Evolutionary conservation across 106 monocot species (phyloP).

Genomic region (Vanilla planifolia): DNA sequence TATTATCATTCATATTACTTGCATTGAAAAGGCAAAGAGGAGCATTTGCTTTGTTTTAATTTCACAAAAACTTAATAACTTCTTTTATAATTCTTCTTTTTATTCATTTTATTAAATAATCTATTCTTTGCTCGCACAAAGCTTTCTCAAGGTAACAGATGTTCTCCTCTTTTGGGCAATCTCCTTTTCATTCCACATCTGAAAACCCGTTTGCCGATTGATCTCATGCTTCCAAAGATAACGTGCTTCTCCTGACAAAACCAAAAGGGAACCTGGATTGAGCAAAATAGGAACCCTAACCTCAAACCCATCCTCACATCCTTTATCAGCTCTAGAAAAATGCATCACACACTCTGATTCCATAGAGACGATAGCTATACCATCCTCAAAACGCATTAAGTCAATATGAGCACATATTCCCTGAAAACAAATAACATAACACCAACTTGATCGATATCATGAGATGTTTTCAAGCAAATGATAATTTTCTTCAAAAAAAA

Average conservation of each 20-base stretch:
- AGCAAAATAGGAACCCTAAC: slow-evolving; percentile 57
- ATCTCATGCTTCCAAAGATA: slow-evolving; percentile 96
- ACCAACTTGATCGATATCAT: no score
- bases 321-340: slow-evolving; percentile 33
- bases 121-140: no score
- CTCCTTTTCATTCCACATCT: slow-evolving; percentile 71
- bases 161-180: slow-evolving; percentile 74
- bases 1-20: no score
- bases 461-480: no score
- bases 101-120: no score
- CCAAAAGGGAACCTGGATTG: slow-evolving; percentile 65
- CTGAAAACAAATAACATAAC: slow-evolving; percentile 20
- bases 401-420: slow-evolving; percentile 96
- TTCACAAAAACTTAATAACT: no score
- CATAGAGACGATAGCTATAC: slow-evolving; percentile 82
- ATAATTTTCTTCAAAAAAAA: no score
- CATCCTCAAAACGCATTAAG: slow-evolving; percentile 89
- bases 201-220: slow-evolving; percentile 63
- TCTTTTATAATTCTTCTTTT: no score
- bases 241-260: slow-evolving; percentile 83
- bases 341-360: slow-evolving; percentile 92
- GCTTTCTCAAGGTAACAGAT: slow-evolving; percentile 83
- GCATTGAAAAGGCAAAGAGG: no score
- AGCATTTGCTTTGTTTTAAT: no score
- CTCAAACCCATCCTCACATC: background rate